Evolutionary conservation across 305 asterid genomes (phyloP).

Genomic region (Fraxinus velutina): DNA sequence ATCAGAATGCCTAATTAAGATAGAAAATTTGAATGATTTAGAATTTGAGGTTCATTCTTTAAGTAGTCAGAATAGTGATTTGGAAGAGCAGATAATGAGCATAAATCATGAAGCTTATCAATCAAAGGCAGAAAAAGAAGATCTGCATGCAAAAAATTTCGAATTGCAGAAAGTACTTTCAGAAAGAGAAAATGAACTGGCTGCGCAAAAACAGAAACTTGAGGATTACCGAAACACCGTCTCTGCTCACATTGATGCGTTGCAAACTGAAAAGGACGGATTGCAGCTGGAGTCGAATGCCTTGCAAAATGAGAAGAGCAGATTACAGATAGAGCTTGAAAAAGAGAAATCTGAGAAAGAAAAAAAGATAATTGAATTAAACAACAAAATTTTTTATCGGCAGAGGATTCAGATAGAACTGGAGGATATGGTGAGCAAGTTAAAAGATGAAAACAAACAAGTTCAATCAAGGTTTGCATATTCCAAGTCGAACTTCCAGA

Average conservation of each 20-base stretch:
- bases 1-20: conserved; percentile 16
- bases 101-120: conserved; percentile 26
- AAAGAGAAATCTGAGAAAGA: conserved; percentile 32
- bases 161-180: conserved; percentile 32
- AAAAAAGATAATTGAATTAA: conserved; percentile 30
- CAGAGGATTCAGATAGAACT: conserved; percentile 29
- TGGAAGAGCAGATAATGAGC: conserved; percentile 43
- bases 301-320: not conserved
- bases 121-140: conserved; percentile 34
- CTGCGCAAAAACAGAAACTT: conserved; percentile 8
- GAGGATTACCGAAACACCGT: conserved; percentile 13
- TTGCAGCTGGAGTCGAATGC: conserved; percentile 2
- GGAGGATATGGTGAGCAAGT: conserved; percentile 26
- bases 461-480: conserved; percentile 11
- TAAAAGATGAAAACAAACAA: conserved; percentile 22
- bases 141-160: conserved; percentile 27
- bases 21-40: conserved; percentile 35
- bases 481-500: conserved; percentile 30
- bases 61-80: conserved; percentile 28
- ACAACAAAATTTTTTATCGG: conserved; percentile 25
- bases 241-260: conserved; percentile 19
- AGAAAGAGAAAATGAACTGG: conserved; percentile 23
- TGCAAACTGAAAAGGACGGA: conserved; percentile 22
- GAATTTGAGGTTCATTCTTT: conserved; percentile 35
- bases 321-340: conserved; percentile 25